These are phyloP conservation scores for Euphorbia schlechtendalii DNA, from an alignment of 441 rosid genomes.

Conservation along the genomic window DNA sequence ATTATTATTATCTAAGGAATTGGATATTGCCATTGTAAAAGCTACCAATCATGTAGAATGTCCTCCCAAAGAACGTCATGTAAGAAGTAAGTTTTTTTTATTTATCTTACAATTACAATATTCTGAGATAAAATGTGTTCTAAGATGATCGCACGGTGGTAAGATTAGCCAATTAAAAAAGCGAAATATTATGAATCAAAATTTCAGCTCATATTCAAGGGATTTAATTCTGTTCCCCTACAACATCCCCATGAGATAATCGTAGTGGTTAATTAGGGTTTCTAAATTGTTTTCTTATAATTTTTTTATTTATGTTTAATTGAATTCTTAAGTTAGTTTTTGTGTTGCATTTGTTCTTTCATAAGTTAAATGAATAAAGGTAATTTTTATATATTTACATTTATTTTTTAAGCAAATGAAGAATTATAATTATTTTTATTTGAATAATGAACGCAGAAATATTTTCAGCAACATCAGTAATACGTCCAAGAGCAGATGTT, in stretches of 20 bases:
- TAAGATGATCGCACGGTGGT: no score
- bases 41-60: constrained; percentile 75
- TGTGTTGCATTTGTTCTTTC: not conserved
- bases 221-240: no score
- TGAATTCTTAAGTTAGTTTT: not conserved
- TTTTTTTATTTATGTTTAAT: not conserved
- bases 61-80: constrained; percentile 81
- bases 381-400: no score
- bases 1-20: constrained; percentile 42
- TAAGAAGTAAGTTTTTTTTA: constrained; percentile 37
- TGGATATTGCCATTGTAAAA: constrained; percentile 73
- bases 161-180: no score
- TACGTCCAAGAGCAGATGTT: constrained; percentile 70
- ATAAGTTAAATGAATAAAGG: not conserved
- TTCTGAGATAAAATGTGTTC: no score
- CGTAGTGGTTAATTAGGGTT: no score
- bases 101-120: no score
- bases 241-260: no score
- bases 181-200: no score
- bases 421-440: no score
- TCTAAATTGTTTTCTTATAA: not conserved
- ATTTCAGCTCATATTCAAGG: no score
- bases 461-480: constrained; percentile 61
- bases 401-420: no score
- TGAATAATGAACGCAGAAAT: constrained; percentile 32